Conservation (phyloP, 164 flowering plant genomes). For the Paratinospora sagittata region DNA sequence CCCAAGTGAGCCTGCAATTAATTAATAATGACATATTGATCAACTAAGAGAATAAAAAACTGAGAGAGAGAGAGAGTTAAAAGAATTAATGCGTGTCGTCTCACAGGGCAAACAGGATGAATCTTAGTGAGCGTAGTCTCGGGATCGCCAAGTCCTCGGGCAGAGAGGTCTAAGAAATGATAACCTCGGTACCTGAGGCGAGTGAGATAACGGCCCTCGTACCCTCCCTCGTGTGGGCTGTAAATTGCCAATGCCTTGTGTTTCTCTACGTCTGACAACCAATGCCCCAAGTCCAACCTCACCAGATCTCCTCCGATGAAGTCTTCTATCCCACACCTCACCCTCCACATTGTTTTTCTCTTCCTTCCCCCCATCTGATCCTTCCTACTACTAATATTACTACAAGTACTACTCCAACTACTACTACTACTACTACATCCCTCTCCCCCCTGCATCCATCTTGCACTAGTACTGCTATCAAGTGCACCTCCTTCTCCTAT, state of each 20-base stretch:
- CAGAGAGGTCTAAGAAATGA: conserved; percentile 55
- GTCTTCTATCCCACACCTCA: conserved; percentile 30
- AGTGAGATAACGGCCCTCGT: conserved; percentile 49
- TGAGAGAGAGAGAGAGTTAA: neutral
- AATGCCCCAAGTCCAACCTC: conserved; percentile 51
- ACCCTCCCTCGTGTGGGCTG: conserved; percentile 73
- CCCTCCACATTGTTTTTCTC: neutral
- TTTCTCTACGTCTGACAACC: conserved; percentile 69
- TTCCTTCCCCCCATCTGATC: neutral
- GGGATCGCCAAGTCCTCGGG: conserved; percentile 80
- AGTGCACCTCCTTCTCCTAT: too few relatives aligned
- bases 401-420: too few relatives aligned
- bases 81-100: conserved; percentile 7
- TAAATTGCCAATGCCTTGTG: conserved; percentile 75
- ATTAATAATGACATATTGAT: too few relatives aligned
- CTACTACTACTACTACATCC: too few relatives aligned
- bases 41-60: too few relatives aligned
- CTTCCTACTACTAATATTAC: neutral
- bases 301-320: conserved; percentile 70
- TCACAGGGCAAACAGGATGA: conserved; percentile 75
- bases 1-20: conserved; percentile 54
- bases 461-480: too few relatives aligned
- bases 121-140: conserved; percentile 65
- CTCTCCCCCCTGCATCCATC: too few relatives aligned
- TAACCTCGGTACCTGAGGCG: conserved; percentile 31